These are phyloP conservation scores for Gracilaria caudata DNA, from an alignment of 23 red algal genomes.

Conservation along the genomic window DNA sequence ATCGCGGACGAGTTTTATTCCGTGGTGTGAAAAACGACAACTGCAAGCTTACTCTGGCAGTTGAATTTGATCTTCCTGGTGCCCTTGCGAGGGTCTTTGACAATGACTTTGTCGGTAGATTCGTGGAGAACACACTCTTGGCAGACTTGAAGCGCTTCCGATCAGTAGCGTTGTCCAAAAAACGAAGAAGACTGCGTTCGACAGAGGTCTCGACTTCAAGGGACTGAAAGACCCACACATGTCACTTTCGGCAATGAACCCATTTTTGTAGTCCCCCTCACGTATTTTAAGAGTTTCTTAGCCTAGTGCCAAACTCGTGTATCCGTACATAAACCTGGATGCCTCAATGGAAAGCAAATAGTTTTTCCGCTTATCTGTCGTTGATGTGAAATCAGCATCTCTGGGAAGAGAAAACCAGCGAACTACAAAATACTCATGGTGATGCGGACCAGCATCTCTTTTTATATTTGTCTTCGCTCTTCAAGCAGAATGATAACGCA, in stretches of 20 bases:
- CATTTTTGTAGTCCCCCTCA: too few relatives aligned
- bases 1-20: constrained; percentile 76
- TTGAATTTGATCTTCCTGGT: constrained; percentile 73
- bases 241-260: background rate
- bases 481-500: too few relatives aligned
- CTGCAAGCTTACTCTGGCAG: constrained; percentile 62
- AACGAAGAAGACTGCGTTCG: constrained; percentile 29
- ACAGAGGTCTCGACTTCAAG: constrained; percentile 7
- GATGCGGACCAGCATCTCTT: too few relatives aligned
- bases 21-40: background rate
- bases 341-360: too few relatives aligned
- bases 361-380: too few relatives aligned
- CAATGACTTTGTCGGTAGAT: constrained; percentile 65
- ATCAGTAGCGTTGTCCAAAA: constrained; percentile 38
- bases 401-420: too few relatives aligned
- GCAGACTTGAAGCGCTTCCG: constrained; percentile 83
- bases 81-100: constrained; percentile 48
- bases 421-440: too few relatives aligned
- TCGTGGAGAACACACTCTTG: constrained; percentile 68
- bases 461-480: too few relatives aligned
- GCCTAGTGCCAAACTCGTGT: background rate
- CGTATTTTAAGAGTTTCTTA: background rate
- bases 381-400: too few relatives aligned
- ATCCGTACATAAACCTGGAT: too few relatives aligned
- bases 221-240: background rate